A percentile compares a stretch with the other conserved stretches of the same genome.
These are phyloP conservation scores for Mycena alexandri DNA, from an alignment of 768 basidiomycete species.

Conservation along the genomic window DNA sequence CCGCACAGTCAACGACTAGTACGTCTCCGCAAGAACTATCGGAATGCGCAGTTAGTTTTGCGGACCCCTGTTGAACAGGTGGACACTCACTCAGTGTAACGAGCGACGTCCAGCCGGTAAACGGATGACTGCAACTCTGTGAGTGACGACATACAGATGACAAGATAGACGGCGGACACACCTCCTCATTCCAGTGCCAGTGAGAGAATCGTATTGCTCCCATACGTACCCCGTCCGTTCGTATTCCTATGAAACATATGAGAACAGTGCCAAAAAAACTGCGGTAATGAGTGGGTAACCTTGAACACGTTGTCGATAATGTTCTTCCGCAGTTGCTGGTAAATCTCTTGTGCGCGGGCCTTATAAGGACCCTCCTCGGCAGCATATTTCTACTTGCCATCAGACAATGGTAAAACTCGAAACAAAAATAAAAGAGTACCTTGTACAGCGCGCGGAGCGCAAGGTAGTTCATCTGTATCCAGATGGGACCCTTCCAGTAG, in stretches of 20 bases:
- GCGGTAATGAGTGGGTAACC: conserved; percentile 43
- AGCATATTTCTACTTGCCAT: conserved; percentile 74
- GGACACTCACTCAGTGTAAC: conserved; percentile 81
- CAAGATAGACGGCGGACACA: conserved; percentile 45
- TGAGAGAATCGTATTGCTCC: conserved; percentile 94
- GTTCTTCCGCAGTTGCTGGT: conserved; percentile 83
- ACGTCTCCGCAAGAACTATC: conserved; percentile 48
- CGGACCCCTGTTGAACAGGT: not conserved
- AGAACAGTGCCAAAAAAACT: not conserved
- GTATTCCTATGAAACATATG: conserved; percentile 74
- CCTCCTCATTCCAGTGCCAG: conserved; percentile 90
- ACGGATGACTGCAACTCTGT: conserved; percentile 79
- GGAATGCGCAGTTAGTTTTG: not conserved
- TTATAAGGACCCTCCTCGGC: conserved; percentile 86
- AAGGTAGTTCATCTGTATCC: conserved; percentile 98
- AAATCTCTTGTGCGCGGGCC: conserved; percentile 80
- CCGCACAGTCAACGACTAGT: conserved; percentile 35
- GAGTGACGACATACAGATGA: conserved; percentile 16
- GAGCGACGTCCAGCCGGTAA: conserved; percentile 97
- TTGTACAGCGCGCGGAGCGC: conserved; percentile 83
- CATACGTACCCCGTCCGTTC: conserved; percentile 94
- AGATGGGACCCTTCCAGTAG: conserved; percentile 97
- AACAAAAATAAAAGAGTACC: conserved; percentile 52
- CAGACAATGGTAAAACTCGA: not conserved
- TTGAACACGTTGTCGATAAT: conserved; percentile 86